A percentile compares a stretch with the other conserved stretches of the same genome.
phyloP scores from a whole-genome alignment of 1,284 basidiomycete species.

The Taiwanofungus camphoratus region DNA sequence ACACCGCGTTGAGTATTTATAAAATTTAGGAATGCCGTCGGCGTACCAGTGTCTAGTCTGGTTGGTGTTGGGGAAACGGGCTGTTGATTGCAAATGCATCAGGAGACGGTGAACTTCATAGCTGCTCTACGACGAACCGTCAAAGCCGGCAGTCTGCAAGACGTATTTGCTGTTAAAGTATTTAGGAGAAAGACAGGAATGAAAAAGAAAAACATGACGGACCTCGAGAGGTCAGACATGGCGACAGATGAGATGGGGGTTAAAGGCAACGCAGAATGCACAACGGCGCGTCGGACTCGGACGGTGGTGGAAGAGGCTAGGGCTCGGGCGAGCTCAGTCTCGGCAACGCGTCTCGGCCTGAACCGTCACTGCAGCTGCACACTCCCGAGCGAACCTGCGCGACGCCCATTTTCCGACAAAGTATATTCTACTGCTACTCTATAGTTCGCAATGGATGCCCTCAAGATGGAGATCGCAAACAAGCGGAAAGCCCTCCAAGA shows the following conservation, averaged over 20 bases:
- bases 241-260: conserved; percentile 18
- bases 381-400: no score
- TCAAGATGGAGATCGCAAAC: conserved; percentile 82
- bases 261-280: conserved; percentile 6
- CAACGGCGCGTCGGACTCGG: conserved; percentile 11
- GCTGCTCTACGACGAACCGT: conserved; percentile 47
- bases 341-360: conserved; percentile 5
- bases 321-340: conserved; percentile 11
- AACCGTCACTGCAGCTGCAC: conserved; percentile 9
- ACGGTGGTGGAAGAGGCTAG: conserved; percentile 17
- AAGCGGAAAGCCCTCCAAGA: conserved; percentile 74
- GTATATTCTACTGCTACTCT: not conserved
- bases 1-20: no score
- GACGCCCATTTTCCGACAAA: not conserved
- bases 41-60: conserved; percentile 89
- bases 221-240: conserved; percentile 71
- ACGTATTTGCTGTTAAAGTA: conserved; percentile 62
- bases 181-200: conserved; percentile 5
- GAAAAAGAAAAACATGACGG: conserved; percentile 11
- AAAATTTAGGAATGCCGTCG: no score
- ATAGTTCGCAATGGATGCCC: conserved; percentile 61
- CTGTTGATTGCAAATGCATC: conserved; percentile 31
- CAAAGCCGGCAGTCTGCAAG: conserved; percentile 83
- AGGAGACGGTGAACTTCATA: not conserved
- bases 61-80: conserved; percentile 94